These are phyloP conservation scores for Backusella tuberculispora DNA, from an alignment of 192 early-diverging fungal species.

Conservation along the genomic window DNA sequence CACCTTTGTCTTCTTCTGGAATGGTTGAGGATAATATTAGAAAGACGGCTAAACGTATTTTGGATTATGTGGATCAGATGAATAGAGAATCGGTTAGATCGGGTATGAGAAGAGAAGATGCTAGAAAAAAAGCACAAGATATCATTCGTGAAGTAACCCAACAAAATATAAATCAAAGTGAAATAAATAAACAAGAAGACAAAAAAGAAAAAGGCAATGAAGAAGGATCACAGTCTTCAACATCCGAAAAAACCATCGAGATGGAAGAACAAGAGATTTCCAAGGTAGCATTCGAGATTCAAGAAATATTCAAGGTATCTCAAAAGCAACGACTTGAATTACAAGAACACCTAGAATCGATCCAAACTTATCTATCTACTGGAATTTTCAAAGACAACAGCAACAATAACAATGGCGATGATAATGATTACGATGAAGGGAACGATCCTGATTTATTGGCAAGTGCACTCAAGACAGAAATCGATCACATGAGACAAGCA, in stretches of 20 bases:
- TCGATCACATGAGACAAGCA: background rate
- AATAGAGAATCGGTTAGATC: background rate
- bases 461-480: slow-evolving; percentile 13
- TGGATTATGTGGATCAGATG: background rate
- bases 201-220: background rate
- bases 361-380: background rate
- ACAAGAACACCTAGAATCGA: background rate
- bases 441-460: background rate
- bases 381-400: background rate
- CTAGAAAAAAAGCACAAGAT: background rate
- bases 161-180: background rate
- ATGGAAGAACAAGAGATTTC: background rate
- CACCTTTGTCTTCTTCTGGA: background rate
- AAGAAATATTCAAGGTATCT: background rate
- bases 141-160: background rate
- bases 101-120: slow-evolving; percentile 1
- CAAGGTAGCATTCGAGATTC: background rate
- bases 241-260: too few species aligned
- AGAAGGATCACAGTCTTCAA: background rate
- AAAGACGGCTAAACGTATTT: slow-evolving; percentile 12
- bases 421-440: background rate
- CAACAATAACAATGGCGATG: background rate
- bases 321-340: background rate
- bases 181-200: background rate
- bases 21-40: slow-evolving; percentile 6